Conservation (phyloP, 495 filamentous ascomycete species). For the Choiromyces venosus region DNA sequence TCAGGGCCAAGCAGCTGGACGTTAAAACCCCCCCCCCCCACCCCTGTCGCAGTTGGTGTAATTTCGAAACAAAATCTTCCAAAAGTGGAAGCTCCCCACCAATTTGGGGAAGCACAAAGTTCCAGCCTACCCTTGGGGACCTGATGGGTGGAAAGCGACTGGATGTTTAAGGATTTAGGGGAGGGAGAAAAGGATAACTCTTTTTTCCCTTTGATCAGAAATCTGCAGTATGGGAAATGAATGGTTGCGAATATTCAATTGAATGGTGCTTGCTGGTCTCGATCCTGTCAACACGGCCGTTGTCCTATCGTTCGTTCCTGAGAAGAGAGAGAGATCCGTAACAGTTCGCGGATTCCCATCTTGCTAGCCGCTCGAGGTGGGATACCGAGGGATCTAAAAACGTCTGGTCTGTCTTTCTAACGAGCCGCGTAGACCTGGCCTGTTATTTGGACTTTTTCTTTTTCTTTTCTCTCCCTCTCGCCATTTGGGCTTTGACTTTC, state of each 20-base stretch:
- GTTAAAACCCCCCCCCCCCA: neutral
- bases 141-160: slow-evolving; percentile 18
- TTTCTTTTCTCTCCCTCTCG: neutral
- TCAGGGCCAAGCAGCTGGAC: slow-evolving; percentile 24
- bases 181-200: neutral
- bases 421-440: neutral
- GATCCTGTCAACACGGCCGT: neutral
- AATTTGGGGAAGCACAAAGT: neutral
- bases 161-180: neutral
- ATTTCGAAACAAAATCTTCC: slow-evolving; percentile 31
- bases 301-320: neutral
- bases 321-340: neutral
- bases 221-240: neutral
- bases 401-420: neutral
- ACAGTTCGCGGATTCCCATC: neutral
- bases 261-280: neutral
- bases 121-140: neutral
- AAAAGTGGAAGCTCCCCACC: slow-evolving; percentile 29
- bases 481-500: neutral
- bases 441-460: neutral
- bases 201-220: neutral
- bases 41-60: slow-evolving; percentile 29
- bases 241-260: neutral
- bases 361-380: neutral
- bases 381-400: neutral